Evolutionary conservation across 2,329 filamentous ascomycete species (phyloP).

Genomic region (Ceratocystis harringtonii): DNA sequence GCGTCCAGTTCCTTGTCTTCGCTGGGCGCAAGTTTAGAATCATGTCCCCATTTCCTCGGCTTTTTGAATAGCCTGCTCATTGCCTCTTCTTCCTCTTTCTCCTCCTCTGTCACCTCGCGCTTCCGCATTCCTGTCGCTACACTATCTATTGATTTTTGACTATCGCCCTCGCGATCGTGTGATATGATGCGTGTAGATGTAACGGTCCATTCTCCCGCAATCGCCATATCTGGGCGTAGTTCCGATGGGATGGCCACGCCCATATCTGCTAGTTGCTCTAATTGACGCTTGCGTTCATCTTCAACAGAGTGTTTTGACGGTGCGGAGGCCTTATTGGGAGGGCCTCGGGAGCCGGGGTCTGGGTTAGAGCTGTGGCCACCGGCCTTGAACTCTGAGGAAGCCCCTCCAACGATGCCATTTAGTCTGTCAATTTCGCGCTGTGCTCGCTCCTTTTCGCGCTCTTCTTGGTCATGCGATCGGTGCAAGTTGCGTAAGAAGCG

Average conservation of each 20-base stretch:
- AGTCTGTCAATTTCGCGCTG: conserved; percentile 74
- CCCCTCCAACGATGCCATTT: conserved; percentile 54
- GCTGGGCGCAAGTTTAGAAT: conserved; percentile 33
- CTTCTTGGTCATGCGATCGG: conserved; percentile 63
- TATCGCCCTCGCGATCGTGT: conserved; percentile 25
- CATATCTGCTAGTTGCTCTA: conserved; percentile 75
- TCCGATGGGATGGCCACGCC: conserved; percentile 73
- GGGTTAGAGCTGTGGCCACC: background rate
- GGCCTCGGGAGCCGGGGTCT: background rate
- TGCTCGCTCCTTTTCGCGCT: conserved; percentile 67
- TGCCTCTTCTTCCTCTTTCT: conserved; percentile 45
- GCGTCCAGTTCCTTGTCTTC: conserved; percentile 47
- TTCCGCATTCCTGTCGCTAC: conserved; percentile 47
- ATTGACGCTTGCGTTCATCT: conserved; percentile 63
- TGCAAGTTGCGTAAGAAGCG: conserved; percentile 82
- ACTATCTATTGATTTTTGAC: conserved; percentile 28
- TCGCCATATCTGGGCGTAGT: conserved; percentile 64
- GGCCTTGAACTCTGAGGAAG: conserved; percentile 21
- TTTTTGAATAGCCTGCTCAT: conserved; percentile 46
- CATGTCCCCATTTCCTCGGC: conserved; percentile 39
- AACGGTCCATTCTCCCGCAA: conserved; percentile 77
- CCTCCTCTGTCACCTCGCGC: conserved; percentile 43
- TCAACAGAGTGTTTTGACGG: conserved; percentile 28
- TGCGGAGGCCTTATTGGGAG: conserved; percentile 8
- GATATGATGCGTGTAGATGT: conserved; percentile 47